Conservation (phyloP, 768 basidiomycete species). For the Rubroboletus pulcherrimus region DNA sequence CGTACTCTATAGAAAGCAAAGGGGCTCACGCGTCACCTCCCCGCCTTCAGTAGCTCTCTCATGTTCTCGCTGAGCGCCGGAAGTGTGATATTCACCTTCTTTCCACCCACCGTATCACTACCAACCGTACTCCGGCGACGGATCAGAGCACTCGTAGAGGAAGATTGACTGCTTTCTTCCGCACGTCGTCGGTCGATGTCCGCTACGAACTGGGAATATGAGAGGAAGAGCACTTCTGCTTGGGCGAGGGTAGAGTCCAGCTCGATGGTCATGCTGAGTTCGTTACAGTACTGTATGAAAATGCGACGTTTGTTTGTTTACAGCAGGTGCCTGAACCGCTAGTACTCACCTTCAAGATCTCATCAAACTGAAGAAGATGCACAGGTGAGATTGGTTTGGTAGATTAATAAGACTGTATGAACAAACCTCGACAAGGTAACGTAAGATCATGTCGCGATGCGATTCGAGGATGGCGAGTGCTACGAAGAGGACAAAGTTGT, state of each 20-base stretch:
- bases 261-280: constrained; percentile 95
- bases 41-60: constrained; percentile 52
- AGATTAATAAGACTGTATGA: neutral
- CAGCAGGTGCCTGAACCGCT: neutral
- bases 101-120: constrained; percentile 5
- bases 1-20: constrained; percentile 1
- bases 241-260: constrained; percentile 93
- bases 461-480: constrained; percentile 93
- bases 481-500: constrained; percentile 86
- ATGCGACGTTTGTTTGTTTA: constrained; percentile 2
- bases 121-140: constrained; percentile 28
- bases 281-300: constrained; percentile 74
- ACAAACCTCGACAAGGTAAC: constrained; percentile 89
- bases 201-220: constrained; percentile 82
- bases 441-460: constrained; percentile 90
- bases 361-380: constrained; percentile 55
- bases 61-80: constrained; percentile 60
- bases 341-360: constrained; percentile 26
- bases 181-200: constrained; percentile 81
- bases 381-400: constrained; percentile 1
- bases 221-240: constrained; percentile 94
- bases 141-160: constrained; percentile 29
- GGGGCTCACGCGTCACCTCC: constrained; percentile 26
- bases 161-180: constrained; percentile 39
- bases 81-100: constrained; percentile 34